These are phyloP conservation scores for Scedosporium boydii DNA, from an alignment of 2,329 filamentous ascomycete genomes.

Conservation along the genomic window DNA sequence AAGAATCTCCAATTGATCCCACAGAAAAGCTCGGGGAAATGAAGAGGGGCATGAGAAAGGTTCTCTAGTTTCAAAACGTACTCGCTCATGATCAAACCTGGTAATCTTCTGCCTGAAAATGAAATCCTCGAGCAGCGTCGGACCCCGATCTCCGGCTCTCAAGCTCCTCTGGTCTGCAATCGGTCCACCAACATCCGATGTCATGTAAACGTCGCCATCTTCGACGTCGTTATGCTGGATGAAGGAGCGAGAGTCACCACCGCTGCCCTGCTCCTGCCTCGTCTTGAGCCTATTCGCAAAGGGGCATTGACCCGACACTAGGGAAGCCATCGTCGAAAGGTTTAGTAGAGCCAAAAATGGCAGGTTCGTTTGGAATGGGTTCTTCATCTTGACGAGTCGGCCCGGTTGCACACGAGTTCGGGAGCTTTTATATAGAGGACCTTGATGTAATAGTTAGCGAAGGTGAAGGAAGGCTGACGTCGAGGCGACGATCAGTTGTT, in stretches of 20 bases:
- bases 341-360: neutral
- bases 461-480: too few relatives aligned
- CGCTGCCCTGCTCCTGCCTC: slow-evolving; percentile 13
- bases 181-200: slow-evolving; percentile 58
- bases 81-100: slow-evolving; percentile 62
- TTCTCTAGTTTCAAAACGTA: slow-evolving; percentile 19
- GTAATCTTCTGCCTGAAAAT: slow-evolving; percentile 65
- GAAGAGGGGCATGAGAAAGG: neutral
- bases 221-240: slow-evolving; percentile 33
- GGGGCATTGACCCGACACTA: slow-evolving; percentile 22
- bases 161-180: slow-evolving; percentile 59
- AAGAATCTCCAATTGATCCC: too few relatives aligned
- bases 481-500: too few relatives aligned
- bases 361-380: neutral
- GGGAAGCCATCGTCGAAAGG: slow-evolving; percentile 11
- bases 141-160: slow-evolving; percentile 56
- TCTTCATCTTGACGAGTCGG: neutral
- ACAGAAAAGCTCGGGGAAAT: too few relatives aligned
- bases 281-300: slow-evolving; percentile 20
- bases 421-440: neutral
- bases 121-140: slow-evolving; percentile 63
- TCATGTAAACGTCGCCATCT: slow-evolving; percentile 47
- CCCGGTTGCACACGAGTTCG: neutral
- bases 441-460: too few relatives aligned
- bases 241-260: slow-evolving; percentile 19